phyloP scores from a whole-genome alignment of 768 basidiomycete species.

The Leccinellum albellum region DNA sequence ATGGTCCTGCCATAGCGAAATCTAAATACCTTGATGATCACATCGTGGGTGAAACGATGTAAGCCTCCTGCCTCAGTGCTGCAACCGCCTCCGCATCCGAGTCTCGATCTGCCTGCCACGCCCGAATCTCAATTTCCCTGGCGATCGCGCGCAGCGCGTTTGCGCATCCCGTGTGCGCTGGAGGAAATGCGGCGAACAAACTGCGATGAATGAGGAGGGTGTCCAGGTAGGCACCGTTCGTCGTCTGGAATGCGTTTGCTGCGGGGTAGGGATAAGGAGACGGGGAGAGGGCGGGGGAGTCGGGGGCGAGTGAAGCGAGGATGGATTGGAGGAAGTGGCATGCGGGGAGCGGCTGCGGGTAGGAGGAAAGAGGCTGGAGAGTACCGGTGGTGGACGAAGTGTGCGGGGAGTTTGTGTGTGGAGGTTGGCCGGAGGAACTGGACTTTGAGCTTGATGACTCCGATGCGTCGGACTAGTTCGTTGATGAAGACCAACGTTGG shows the following conservation, averaged over 20 bases:
- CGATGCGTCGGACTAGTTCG: constrained; percentile 41
- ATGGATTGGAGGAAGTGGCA: constrained; percentile 63
- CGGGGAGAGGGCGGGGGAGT: constrained; percentile 32
- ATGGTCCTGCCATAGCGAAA: not conserved
- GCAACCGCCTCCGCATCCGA: constrained; percentile 66
- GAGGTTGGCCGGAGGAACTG: constrained; percentile 32
- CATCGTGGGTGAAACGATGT: constrained; percentile 41
- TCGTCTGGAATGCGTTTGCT: constrained; percentile 42
- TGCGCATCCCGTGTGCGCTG: constrained; percentile 61
- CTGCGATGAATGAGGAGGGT: constrained; percentile 75
- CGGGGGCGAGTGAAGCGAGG: constrained; percentile 50
- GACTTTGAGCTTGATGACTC: constrained; percentile 44
- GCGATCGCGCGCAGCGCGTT: constrained; percentile 65
- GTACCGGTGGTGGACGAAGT: constrained; percentile 13
- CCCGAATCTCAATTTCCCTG: constrained; percentile 54
- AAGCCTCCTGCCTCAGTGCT: constrained; percentile 68
- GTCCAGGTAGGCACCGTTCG: constrained; percentile 74
- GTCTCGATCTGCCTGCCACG: constrained; percentile 69
- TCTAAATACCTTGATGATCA: constrained; percentile 12
- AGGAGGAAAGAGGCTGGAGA: not conserved
- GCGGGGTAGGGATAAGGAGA: constrained; percentile 31
- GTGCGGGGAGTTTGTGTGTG: constrained; percentile 7
- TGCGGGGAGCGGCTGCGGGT: constrained; percentile 33
- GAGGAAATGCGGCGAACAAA: constrained; percentile 57
- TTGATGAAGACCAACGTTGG: not conserved